Conservation (phyloP, 192 early-diverging fungal genomes). For the Mortierella claussenii region DNA sequence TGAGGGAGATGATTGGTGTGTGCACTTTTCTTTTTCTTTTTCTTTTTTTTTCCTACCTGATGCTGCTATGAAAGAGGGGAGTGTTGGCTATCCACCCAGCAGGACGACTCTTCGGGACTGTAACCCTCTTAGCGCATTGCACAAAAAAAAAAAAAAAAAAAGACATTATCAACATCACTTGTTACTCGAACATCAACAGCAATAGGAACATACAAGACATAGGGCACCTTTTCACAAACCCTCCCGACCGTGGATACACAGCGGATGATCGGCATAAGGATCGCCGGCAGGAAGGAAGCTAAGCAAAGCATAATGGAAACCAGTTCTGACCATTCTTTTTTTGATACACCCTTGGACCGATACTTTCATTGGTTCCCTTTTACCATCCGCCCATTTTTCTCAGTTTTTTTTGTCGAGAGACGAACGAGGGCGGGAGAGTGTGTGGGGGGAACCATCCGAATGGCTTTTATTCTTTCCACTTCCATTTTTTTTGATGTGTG, state of each 20-base stretch:
- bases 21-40: constrained; percentile 14
- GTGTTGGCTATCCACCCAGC: constrained; percentile 4
- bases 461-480: not conserved
- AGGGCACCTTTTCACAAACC: constrained; percentile 4
- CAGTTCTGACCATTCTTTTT: not conserved
- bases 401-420: not conserved
- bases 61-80: not conserved
- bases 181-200: constrained; percentile 22
- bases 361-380: too few relatives aligned
- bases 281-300: constrained; percentile 21
- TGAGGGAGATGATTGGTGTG: constrained; percentile 6
- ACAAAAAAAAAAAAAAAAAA: constrained; percentile 18
- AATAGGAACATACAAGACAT: constrained; percentile 32
- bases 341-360: too few relatives aligned
- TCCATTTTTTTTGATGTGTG: not conserved
- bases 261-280: not conserved
- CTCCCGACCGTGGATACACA: not conserved
- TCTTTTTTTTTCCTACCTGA: constrained; percentile 11
- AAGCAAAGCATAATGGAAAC: constrained; percentile 5
- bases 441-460: constrained; percentile 1
- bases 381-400: not conserved
- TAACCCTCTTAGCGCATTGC: not conserved
- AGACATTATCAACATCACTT: constrained; percentile 31
- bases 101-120: constrained; percentile 8
- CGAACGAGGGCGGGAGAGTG: constrained; percentile 1